These are phyloP conservation scores for Sporothrix inflata DNA, from an alignment of 2,329 filamentous ascomycete genomes.

Conservation along the genomic window DNA sequence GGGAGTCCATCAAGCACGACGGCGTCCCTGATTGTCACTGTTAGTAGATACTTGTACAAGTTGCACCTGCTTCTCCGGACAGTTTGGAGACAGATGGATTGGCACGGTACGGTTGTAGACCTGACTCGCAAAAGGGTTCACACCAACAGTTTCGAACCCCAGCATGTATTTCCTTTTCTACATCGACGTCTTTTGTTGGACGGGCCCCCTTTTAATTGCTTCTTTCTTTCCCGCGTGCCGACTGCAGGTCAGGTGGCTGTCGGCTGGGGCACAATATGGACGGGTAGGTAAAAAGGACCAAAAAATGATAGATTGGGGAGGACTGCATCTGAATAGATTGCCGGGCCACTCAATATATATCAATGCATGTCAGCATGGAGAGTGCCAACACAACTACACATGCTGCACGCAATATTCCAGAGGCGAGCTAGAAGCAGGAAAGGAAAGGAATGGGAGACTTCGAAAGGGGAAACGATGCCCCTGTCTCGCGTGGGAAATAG, in stretches of 20 bases:
- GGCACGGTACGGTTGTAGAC: not conserved
- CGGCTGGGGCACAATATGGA: not conserved
- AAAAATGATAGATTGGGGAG: not conserved
- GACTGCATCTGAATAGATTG: not conserved
- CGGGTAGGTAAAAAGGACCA: not conserved
- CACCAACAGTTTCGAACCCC: not conserved
- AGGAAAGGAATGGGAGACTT: not conserved
- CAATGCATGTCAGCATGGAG: not conserved
- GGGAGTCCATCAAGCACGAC: not conserved
- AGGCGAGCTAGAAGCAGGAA: not conserved
- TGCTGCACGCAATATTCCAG: constrained; percentile 6
- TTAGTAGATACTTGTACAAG: not conserved
- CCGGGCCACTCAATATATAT: not conserved
- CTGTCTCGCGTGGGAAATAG: constrained; percentile 9
- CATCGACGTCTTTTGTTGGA: not conserved
- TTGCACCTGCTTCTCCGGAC: not conserved
- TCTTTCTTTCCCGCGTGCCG: not conserved
- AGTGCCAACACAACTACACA: not conserved
- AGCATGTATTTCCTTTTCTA: not conserved
- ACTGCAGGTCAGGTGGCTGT: not conserved
- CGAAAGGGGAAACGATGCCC: constrained; percentile 9
- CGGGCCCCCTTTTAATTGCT: not conserved
- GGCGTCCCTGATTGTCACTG: not conserved
- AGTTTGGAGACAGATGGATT: not conserved
- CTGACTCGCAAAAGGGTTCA: constrained; percentile 8